Percentiles rank a stretch among this genome's conserved stretches.
These are phyloP conservation scores for Kodamaea ohmeri DNA, from an alignment of 1,139 yeast species.

Conservation along the genomic window DNA sequence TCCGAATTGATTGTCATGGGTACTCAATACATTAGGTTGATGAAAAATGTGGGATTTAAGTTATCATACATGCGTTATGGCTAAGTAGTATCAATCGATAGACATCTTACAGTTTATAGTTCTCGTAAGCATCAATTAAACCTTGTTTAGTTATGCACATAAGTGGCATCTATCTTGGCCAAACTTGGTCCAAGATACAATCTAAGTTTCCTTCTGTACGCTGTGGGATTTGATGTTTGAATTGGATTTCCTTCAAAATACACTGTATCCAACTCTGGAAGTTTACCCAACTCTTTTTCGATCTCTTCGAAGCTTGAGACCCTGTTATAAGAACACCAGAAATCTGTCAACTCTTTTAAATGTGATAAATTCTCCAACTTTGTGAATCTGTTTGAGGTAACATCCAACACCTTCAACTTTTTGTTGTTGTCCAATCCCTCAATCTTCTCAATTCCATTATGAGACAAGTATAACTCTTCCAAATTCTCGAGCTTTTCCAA, in stretches of 20 bases:
- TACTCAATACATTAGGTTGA: no score
- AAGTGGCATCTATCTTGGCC: conserved; percentile 89
- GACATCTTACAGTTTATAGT: neutral
- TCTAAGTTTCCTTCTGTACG: conserved; percentile 80
- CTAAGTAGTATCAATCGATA: neutral
- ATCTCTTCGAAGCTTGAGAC: conserved; percentile 68
- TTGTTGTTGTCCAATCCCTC: conserved; percentile 74
- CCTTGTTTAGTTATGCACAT: conserved; percentile 29
- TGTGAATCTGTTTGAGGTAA: conserved; percentile 69
- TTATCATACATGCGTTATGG: neutral
- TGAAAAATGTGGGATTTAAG: neutral
- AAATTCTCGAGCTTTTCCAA: conserved; percentile 66
- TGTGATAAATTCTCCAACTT: conserved; percentile 65
- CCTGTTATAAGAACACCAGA: conserved; percentile 88
- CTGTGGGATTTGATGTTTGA: conserved; percentile 67
- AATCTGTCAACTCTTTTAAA: conserved; percentile 70
- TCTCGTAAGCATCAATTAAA: neutral
- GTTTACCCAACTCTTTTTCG: conserved; percentile 57
- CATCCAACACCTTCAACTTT: conserved; percentile 73
- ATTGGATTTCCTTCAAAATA: conserved; percentile 95
- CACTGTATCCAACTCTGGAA: conserved; percentile 76
- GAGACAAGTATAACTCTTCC: conserved; percentile 86
- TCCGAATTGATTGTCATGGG: no score
- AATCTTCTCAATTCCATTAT: conserved; percentile 72
- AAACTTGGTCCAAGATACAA: conserved; percentile 73